Percentiles rank a stretch among this genome's conserved stretches.
These are phyloP conservation scores for Fusarium haematococcum DNA, from an alignment of 2,329 filamentous ascomycete genomes.

Conservation along the genomic window DNA sequence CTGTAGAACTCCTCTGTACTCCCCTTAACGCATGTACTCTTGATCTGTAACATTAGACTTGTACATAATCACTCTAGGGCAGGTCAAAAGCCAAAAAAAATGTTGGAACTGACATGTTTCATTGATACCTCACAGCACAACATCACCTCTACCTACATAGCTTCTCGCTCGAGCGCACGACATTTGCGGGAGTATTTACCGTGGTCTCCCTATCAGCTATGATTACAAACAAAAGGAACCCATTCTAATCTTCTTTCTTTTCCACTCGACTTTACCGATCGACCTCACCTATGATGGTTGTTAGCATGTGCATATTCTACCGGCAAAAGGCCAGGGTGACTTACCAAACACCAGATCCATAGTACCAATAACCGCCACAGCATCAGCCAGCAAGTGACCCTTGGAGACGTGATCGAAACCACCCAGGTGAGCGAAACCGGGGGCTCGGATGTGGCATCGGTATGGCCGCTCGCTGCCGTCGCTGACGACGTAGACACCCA, in stretches of 20 bases:
- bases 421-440: conserved; percentile 93
- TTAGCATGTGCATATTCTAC: conserved; percentile 50
- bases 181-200: conserved; percentile 53
- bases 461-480: conserved; percentile 97
- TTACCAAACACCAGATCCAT: conserved; percentile 92
- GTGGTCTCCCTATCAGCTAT: conserved; percentile 52
- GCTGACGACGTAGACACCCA: conserved; percentile 96
- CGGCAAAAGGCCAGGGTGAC: conserved; percentile 43
- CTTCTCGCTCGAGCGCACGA: conserved; percentile 44
- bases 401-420: conserved; percentile 94
- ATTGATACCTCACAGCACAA: conserved; percentile 41
- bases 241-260: conserved; percentile 48
- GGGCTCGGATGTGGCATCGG: conserved; percentile 96
- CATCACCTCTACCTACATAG: conserved; percentile 41
- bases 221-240: conserved; percentile 55
- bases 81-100: conserved; percentile 19
- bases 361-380: conserved; percentile 92
- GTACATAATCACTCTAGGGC: conserved; percentile 19
- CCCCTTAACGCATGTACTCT: conserved; percentile 12
- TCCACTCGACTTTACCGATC: conserved; percentile 61
- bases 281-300: conserved; percentile 64
- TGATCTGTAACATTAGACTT: conserved; percentile 33
- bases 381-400: conserved; percentile 94
- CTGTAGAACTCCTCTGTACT: conserved; percentile 38
- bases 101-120: conserved; percentile 35